A percentile compares a stretch with the other conserved stretches of the same genome.
phyloP scores from a whole-genome alignment of 768 basidiomycete species.

The Auricularia cornea region DNA sequence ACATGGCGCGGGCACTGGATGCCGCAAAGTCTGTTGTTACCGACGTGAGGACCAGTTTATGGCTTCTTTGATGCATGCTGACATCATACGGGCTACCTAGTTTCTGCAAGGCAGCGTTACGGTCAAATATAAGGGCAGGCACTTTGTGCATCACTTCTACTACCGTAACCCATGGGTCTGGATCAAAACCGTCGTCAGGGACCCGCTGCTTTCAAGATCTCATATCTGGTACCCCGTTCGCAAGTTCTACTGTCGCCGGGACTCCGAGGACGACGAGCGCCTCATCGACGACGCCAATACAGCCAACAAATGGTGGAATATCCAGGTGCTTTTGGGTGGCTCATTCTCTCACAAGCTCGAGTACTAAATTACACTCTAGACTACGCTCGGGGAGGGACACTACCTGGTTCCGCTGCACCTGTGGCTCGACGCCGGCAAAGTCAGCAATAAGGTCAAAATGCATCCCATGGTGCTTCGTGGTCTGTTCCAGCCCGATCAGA shows the following conservation, averaged over 20 bases:
- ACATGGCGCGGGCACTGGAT: background rate
- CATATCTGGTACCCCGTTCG: constrained; percentile 16
- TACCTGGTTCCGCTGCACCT: constrained; percentile 4
- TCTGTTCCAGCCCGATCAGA: constrained; percentile 19
- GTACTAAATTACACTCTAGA: background rate
- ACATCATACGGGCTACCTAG: constrained; percentile 4
- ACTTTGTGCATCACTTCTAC: constrained; percentile 14
- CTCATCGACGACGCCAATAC: constrained; percentile 23
- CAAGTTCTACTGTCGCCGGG: constrained; percentile 17
- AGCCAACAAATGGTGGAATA: constrained; percentile 22
- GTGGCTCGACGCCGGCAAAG: constrained; percentile 26
- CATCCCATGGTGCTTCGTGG: constrained; percentile 23
- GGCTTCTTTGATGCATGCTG: background rate
- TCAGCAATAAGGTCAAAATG: constrained; percentile 20
- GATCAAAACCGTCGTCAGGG: constrained; percentile 15
- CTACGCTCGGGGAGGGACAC: background rate
- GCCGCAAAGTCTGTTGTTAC: background rate
- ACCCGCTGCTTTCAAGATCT: constrained; percentile 12
- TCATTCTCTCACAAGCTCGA: background rate
- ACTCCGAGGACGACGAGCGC: constrained; percentile 9
- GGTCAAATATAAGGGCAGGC: constrained; percentile 12
- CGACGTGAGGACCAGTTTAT: background rate
- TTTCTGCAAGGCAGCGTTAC: constrained; percentile 13
- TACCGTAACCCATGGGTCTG: constrained; percentile 26
- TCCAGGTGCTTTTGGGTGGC: constrained; percentile 16